phyloP scores from a whole-genome alignment of 257 asterid species.

The Przewalskia tangutica region DNA sequence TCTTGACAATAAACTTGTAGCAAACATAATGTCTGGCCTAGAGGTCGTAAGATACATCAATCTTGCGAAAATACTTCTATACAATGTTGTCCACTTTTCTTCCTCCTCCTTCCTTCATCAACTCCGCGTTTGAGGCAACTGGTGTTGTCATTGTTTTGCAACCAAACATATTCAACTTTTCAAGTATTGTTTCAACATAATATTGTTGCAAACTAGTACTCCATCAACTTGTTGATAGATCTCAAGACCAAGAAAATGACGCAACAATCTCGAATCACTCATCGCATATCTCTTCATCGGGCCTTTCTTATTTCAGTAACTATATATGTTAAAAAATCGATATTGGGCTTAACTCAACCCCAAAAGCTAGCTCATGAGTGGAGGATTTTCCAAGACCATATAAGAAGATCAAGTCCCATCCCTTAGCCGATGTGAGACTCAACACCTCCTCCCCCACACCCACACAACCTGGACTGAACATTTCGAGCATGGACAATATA shows the following conservation, averaged over 20 bases:
- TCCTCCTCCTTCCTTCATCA: neutral
- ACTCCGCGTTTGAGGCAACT: neutral
- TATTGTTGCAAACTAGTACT: neutral
- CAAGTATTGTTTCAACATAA: neutral
- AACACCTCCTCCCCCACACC: too few relatives aligned
- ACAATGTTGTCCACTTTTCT: neutral
- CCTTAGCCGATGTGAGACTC: too few relatives aligned
- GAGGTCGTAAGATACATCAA: constrained; percentile 3
- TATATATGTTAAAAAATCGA: too few relatives aligned
- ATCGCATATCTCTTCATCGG: neutral
- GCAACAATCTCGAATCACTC: neutral
- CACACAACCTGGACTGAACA: too few relatives aligned
- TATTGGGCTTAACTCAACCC: too few relatives aligned
- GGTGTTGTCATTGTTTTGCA: neutral
- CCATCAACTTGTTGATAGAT: neutral
- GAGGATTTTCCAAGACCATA: too few relatives aligned
- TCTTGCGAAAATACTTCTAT: constrained; percentile 7
- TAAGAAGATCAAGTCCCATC: too few relatives aligned
- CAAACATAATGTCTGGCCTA: neutral
- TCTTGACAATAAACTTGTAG: constrained; percentile 1
- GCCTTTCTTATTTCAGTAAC: neutral
- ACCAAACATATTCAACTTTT: neutral
- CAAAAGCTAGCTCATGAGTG: too few relatives aligned
- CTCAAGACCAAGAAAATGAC: neutral
- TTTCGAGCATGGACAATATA: too few relatives aligned